Evolutionary conservation across 1,284 basidiomycete species (phyloP), one percentile per base, ranked within the genome.

Genomic region (Gomphus sp.): DNA sequence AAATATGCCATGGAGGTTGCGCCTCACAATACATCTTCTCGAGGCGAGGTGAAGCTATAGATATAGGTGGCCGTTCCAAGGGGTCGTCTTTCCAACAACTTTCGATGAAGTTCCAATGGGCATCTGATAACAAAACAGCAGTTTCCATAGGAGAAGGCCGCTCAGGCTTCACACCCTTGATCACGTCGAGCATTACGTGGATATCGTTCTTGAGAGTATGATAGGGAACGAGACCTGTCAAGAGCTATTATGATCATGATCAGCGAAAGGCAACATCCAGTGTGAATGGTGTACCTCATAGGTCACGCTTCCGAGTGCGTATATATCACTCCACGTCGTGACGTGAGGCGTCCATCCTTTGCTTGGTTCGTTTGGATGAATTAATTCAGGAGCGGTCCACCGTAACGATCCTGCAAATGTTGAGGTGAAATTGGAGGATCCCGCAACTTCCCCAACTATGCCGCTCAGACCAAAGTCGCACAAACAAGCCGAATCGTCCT

Each of bases 391-490:
- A 22, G 61, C 74, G 18, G 72, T 71, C 73, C 74, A 75, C 1
- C 74, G 68, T 41, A 74, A 69, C 16, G 73, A 71, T 12, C 74
- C 74, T 14, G 71, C 71, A 36, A 74, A 69, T 50, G 60, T 70
- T 36, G 64, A 70, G 59, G 66, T 67, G 52, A 64, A 65, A 54
- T 62, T 67, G 25, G 64, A 64, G 58, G 59, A 61, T 16, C 66
- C 65, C 28, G 70, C 66, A 37, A 70, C 68, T 53, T 73, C 72
- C n/a, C 67, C 66, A 12, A 72, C 65, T 53, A 74, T 69, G 37
- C 63, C 71, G 11, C 73, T 75, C n/a, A 78, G 65, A 10, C 75
- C 75, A 62, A 76, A 76, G 60, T 77, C 75, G 58, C 71, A 71
- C 9, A 76, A 64, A 31, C 67, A 68, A 5, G 70, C 73, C 41